Evolutionary conservation across 2,329 filamentous ascomycete genomes (phyloP).

Genomic region (Epicoccum nigrum): DNA sequence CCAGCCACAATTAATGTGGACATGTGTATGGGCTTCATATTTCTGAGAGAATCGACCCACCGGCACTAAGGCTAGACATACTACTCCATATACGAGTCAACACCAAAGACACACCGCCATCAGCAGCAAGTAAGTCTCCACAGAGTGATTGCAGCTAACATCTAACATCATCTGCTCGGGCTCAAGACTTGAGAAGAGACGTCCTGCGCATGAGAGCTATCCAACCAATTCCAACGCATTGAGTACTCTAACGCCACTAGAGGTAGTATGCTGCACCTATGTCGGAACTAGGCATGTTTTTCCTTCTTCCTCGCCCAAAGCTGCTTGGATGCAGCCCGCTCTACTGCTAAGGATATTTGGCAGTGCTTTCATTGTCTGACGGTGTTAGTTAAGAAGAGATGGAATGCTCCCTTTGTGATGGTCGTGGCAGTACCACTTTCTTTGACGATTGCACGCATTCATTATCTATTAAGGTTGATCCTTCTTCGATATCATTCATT

Average conservation of each 20-base stretch:
- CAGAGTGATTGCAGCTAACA: background rate
- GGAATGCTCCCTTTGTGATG: background rate
- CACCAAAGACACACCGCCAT: background rate
- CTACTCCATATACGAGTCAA: background rate
- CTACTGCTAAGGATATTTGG: background rate
- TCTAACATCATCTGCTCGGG: background rate
- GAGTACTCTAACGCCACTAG: too few species aligned
- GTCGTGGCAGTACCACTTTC: background rate
- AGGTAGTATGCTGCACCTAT: background rate
- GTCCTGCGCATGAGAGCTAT: background rate
- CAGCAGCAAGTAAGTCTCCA: background rate
- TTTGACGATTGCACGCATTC: background rate
- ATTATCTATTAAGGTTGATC: background rate
- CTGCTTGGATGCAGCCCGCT: background rate
- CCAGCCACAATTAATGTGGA: too few species aligned
- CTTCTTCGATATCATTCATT: background rate
- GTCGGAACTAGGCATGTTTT: constrained; percentile 9
- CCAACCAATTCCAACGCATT: background rate
- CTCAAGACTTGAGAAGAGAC: background rate
- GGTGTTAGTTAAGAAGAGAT: background rate
- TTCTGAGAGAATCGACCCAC: too few species aligned
- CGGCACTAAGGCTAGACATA: too few species aligned
- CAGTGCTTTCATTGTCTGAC: background rate
- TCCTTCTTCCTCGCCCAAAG: constrained; percentile 1
- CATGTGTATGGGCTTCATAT: too few species aligned